Base-by-base conservation (phyloP, 106 monocot species). In the Phalaenopsis equestris region DNA sequence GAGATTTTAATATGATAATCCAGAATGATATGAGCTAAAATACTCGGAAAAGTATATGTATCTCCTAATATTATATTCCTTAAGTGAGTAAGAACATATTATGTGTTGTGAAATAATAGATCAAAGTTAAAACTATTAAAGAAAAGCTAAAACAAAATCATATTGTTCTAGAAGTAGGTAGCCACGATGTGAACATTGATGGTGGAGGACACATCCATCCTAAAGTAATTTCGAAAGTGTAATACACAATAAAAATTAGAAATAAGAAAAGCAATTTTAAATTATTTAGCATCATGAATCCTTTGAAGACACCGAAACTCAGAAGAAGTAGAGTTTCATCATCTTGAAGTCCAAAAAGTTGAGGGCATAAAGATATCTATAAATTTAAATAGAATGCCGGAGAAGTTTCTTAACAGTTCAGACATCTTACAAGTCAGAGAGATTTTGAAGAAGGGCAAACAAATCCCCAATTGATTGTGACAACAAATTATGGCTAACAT, bases 401-500 rank as follows among this genome's bases (percentile, higher is more conserved):
- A 70, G 38, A 65, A 65, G 24, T 23, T 10, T 65, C 9, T 65
- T 8, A 65, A 24, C 64, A 52, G 52, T 10, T 52, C 15, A 64
- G 75, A 87, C 49, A 57, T 77, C 93, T 93, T 88, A 96, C 93
- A 96, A 75, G 41, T 83, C 78, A 77, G 93, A 93, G 39, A 93
- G 89, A 67, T 76, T 38, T 24, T 84, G 87, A 70, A 96, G 89
- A 83, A 86, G 84, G 48, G 17, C 7, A 80, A 93, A 96, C 11
- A 96, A 2, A 77, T 96, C 93, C 49, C 87, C 89, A 77, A 96
- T 85, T 78, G 81, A 41, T 74, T 88, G 86, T 19, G 90, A 91
- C 24, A 96, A 78, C 6, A 57, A 81, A 81, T 96, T 96, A 85
- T 91, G 91, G 80, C 96, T 93, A 43, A 77, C 67, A 84, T 96